A percentile compares a stretch with the other conserved stretches of the same genome.
These are phyloP conservation scores for Teunomyces aglyptinius DNA, from an alignment of 805 yeast species.

Conservation along the genomic window DNA sequence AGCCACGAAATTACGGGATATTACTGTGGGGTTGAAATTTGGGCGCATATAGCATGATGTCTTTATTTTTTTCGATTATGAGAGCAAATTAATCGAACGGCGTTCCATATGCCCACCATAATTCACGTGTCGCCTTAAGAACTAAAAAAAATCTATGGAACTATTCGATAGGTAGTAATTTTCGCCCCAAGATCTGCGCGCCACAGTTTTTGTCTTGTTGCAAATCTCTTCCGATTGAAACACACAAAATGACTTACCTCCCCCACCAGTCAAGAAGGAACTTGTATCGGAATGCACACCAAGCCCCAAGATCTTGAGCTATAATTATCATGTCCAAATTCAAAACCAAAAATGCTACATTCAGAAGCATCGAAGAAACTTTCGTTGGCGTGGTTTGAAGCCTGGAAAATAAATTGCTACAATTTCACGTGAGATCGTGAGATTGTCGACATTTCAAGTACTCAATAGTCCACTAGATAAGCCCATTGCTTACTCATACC, in stretches of 20 bases:
- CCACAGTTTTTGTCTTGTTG: background rate
- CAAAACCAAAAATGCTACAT: background rate
- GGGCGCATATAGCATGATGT: background rate
- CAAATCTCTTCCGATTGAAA: background rate
- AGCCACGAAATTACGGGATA: background rate
- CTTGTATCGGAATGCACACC: too few species aligned
- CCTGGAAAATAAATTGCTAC: background rate
- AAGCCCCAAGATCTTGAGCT: background rate
- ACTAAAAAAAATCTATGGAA: background rate
- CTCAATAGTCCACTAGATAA: background rate
- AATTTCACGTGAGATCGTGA: constrained; percentile 5
- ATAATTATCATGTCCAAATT: background rate
- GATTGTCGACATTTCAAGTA: background rate
- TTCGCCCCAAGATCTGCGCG: background rate
- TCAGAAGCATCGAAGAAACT: background rate
- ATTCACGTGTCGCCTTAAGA: background rate
- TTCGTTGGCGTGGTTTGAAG: background rate
- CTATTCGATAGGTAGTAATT: background rate
- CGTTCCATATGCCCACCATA: too few species aligned
- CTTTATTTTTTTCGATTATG: background rate
- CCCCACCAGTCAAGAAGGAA: background rate
- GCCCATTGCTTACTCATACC: background rate
- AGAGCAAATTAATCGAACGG: too few species aligned
- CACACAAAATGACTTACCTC: background rate
- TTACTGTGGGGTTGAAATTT: background rate